Conservation (phyloP, 345 rosid species). For the Crucihimalaya himalaica region DNA sequence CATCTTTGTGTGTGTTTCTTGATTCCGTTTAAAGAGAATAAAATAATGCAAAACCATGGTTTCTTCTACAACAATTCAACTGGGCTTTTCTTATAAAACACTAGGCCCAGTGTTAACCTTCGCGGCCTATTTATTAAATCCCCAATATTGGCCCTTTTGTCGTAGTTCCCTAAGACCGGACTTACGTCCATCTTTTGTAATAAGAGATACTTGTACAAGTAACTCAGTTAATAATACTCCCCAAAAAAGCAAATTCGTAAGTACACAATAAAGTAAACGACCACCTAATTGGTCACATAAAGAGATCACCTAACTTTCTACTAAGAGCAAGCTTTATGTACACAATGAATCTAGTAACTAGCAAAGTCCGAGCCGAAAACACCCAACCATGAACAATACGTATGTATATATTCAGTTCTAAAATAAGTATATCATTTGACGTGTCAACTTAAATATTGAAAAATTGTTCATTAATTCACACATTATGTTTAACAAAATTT, state of each 20-base stretch:
- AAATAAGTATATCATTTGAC: background rate
- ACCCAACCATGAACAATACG: constrained; percentile 13
- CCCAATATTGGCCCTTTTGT: background rate
- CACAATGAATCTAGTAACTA: background rate
- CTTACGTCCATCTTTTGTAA: background rate
- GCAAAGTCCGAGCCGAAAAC: background rate
- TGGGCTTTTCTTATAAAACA: background rate
- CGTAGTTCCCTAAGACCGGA: background rate
- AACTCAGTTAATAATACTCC: background rate
- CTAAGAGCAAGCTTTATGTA: background rate
- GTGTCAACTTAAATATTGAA: background rate
- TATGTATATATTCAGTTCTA: background rate
- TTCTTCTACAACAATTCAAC: background rate
- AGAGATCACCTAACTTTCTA: constrained; percentile 29
- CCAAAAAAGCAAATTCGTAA: background rate
- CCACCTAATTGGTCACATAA: constrained; percentile 11
- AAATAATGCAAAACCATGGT: background rate
- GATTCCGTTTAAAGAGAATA: background rate
- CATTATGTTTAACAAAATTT: no score
- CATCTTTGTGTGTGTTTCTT: background rate
- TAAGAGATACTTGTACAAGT: background rate
- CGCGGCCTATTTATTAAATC: background rate
- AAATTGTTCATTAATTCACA: background rate
- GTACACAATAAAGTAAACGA: background rate
- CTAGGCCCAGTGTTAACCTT: background rate